Evolutionary conservation across 345 rosid genomes (phyloP).

Genomic region (Cardamine resedifolia): DNA sequence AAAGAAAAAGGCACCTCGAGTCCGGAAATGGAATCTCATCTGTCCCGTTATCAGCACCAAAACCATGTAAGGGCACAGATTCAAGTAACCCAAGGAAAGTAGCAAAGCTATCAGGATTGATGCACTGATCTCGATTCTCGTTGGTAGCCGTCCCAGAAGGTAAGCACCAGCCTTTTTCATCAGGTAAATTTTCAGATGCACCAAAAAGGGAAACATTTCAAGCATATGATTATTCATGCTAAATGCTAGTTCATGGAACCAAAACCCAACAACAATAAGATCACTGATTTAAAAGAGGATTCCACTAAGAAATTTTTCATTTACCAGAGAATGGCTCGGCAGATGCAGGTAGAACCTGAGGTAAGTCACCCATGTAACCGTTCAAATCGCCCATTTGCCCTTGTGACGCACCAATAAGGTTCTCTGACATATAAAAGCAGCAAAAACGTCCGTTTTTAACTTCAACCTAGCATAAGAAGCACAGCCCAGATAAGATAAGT

Average conservation of each 20-base stretch:
- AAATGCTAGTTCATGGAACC: constrained; percentile 22
- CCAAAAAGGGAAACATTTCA: constrained; percentile 33
- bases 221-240: background rate
- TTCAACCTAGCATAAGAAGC: constrained; percentile 56
- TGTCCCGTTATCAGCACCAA: constrained; percentile 61
- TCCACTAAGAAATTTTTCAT: constrained; percentile 25
- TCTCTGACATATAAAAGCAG: constrained; percentile 78
- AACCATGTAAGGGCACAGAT: constrained; percentile 73
- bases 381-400: constrained; percentile 36
- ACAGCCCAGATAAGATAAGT: constrained; percentile 4
- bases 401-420: constrained; percentile 46
- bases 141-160: constrained; percentile 50
- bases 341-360: constrained; percentile 67
- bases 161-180: constrained; percentile 55
- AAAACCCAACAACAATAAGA: constrained; percentile 4
- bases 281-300: background rate
- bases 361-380: constrained; percentile 43
- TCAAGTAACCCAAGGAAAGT: constrained; percentile 81
- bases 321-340: constrained; percentile 57
- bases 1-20: constrained; percentile 50
- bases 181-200: constrained; percentile 48
- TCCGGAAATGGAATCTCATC: constrained; percentile 55
- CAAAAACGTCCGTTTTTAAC: constrained; percentile 57
- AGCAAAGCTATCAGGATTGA: constrained; percentile 67
- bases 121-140: constrained; percentile 67